Conservation (phyloP, 176 grass and related monocot species). For the Carex littledalei region DNA sequence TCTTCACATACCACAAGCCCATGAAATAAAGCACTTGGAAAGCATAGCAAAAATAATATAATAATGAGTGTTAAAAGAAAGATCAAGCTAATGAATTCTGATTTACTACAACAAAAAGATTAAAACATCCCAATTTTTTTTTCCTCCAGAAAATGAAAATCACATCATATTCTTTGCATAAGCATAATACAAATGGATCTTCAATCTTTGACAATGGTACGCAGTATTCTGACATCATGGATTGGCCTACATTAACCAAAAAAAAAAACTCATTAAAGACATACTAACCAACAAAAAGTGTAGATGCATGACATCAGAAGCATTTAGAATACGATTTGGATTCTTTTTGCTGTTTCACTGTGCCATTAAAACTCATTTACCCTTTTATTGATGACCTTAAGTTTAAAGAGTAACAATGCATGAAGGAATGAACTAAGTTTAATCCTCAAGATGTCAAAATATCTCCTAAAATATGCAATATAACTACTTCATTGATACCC, state of each 20-base stretch:
- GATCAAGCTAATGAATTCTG: not conserved
- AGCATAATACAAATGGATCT: not conserved
- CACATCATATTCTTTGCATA: not conserved
- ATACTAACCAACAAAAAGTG: not conserved
- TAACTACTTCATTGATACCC: not conserved
- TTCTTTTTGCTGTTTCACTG: not conserved
- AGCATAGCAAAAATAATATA: not conserved
- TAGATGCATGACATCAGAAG: not conserved
- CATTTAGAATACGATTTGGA: not conserved
- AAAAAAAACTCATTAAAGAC: not conserved
- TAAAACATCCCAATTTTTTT: not conserved
- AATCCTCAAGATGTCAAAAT: not conserved
- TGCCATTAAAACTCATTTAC: not conserved
- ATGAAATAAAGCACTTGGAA: not conserved
- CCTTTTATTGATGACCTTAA: not conserved
- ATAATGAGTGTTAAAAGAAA: not conserved
- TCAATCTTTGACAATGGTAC: slow-evolving; percentile 79
- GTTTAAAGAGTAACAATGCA: not conserved
- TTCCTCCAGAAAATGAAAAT: not conserved
- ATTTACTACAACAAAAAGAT: not conserved
- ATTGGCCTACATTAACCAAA: slow-evolving; percentile 54
- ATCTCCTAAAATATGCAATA: not conserved
- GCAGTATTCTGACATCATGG: slow-evolving; percentile 87
- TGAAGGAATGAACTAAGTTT: not conserved
- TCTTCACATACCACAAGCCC: not conserved